These are phyloP conservation scores for Candida orba DNA, from an alignment of 805 yeast species.

Conservation along the genomic window DNA sequence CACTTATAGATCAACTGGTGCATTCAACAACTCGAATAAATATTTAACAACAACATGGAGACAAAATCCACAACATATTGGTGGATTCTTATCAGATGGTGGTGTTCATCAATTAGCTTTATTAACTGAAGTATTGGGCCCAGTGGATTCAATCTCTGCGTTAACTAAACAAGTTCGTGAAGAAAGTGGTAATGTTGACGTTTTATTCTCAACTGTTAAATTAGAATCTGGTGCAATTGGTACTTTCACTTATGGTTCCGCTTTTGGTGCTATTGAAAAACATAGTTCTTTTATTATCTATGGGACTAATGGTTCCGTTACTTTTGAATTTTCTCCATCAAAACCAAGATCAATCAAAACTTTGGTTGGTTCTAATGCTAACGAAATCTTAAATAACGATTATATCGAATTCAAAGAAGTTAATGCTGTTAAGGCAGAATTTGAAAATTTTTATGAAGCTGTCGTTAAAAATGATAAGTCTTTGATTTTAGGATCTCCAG, in stretches of 20 bases:
- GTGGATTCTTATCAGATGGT: conserved; percentile 90
- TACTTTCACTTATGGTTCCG: conserved; percentile 23
- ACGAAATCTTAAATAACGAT: conserved; percentile 4
- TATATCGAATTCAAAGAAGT: conserved; percentile 25
- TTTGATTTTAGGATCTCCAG: conserved; percentile 55
- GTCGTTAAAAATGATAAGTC: conserved; percentile 54
- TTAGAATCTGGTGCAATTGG: conserved; percentile 72
- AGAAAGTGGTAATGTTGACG: conserved; percentile 77
- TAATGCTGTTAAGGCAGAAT: conserved; percentile 53
- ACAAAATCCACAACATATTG: conserved; percentile 82
- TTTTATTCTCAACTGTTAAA: conserved; percentile 66
- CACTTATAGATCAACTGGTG: conserved; percentile 68
- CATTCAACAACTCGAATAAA: conserved; percentile 53
- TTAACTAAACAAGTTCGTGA: conserved; percentile 70
- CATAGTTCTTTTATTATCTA: conserved; percentile 58
- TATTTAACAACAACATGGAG: conserved; percentile 79
- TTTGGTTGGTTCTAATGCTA: conserved; percentile 21
- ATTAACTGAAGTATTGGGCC: conserved; percentile 75
- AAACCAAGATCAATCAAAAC: conserved; percentile 31
- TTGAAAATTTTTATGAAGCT: conserved; percentile 52
- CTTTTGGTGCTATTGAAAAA: conserved; percentile 75
- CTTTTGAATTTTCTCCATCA: conserved; percentile 51
- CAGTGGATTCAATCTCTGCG: conserved; percentile 64
- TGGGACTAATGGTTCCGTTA: conserved; percentile 74
- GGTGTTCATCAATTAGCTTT: conserved; percentile 94